These are phyloP conservation scores for Fusarium napiforme DNA, from an alignment of 2,329 filamentous ascomycete genomes.

Conservation along the genomic window DNA sequence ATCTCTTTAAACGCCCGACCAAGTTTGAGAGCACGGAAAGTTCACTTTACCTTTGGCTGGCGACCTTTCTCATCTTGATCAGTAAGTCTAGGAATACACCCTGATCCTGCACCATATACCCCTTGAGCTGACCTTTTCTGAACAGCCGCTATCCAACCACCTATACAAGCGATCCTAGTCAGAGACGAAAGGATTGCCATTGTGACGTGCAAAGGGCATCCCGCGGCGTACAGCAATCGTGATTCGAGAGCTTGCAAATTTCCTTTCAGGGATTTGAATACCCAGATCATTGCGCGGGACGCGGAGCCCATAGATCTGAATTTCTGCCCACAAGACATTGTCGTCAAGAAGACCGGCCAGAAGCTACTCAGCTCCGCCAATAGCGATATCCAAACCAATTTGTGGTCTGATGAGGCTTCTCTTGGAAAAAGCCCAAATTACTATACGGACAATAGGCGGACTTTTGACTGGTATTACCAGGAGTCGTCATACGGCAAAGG, in stretches of 20 bases:
- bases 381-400: background rate
- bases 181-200: constrained; percentile 3
- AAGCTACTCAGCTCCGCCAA: background rate
- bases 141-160: constrained; percentile 15
- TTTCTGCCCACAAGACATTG: background rate
- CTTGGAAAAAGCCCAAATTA: no score
- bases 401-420: background rate
- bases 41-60: constrained; percentile 11
- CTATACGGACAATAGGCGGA: background rate
- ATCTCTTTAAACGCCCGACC: background rate
- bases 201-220: constrained; percentile 4
- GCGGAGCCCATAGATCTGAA: background rate
- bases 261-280: background rate
- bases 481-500: no score
- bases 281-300: constrained; percentile 3
- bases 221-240: background rate
- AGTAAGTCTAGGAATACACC: background rate
- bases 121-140: background rate
- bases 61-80: constrained; percentile 10
- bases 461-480: background rate
- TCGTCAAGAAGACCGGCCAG: background rate
- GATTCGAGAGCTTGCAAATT: no score
- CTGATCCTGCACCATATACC: background rate
- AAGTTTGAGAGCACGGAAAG: background rate
- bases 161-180: constrained; percentile 3